phyloP scores from a whole-genome alignment of 768 basidiomycete species.

The Serendipita vermifera region DNA sequence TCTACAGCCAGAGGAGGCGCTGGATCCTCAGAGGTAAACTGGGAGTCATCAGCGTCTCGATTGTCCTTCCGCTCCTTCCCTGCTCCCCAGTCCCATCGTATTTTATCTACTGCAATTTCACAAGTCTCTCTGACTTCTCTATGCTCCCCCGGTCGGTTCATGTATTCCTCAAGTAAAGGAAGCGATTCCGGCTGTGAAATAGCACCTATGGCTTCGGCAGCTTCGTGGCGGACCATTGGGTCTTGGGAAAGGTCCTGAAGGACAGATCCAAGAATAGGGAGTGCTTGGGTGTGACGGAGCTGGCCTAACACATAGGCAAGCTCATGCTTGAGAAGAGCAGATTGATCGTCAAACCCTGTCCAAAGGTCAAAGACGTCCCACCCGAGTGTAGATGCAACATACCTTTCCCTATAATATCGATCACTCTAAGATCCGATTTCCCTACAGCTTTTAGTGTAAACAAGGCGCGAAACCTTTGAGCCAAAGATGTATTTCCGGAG shows the following conservation, averaged over 20 bases:
- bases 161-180: constrained; percentile 55
- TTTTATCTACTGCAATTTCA: constrained; percentile 92
- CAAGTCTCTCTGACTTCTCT: constrained; percentile 85
- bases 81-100: constrained; percentile 57
- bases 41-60: constrained; percentile 23
- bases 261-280: constrained; percentile 67
- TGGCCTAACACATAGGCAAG: constrained; percentile 96
- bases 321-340: constrained; percentile 90
- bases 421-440: constrained; percentile 55
- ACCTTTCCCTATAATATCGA: constrained; percentile 80
- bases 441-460: constrained; percentile 80
- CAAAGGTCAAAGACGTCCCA: too few species aligned
- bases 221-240: constrained; percentile 98
- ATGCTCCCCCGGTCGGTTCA: constrained; percentile 43
- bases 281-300: constrained; percentile 56
- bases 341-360: constrained; percentile 71
- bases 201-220: constrained; percentile 98
- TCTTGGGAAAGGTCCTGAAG: constrained; percentile 59
- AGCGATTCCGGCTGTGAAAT: constrained; percentile 59
- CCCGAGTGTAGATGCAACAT: constrained; percentile 10
- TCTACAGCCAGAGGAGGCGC: not conserved
- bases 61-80: constrained; percentile 11
- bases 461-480: constrained; percentile 77
- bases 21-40: constrained; percentile 4
- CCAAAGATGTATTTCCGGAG: constrained; percentile 58